These are phyloP conservation scores for Starmerella asiatica DNA, from an alignment of 805 yeast genomes.

Conservation along the genomic window DNA sequence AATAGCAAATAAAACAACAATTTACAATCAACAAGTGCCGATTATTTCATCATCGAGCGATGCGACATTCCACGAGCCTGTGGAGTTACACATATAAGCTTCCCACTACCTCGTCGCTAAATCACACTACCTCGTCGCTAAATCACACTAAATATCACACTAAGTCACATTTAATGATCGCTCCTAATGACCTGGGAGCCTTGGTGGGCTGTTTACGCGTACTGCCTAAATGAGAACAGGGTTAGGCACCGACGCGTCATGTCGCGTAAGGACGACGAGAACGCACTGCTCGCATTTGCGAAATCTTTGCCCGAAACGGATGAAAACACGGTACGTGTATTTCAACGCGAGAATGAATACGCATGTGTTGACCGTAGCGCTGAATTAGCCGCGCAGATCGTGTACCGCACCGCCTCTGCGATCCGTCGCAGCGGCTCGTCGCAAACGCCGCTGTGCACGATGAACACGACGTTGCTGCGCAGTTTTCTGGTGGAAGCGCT, in stretches of 20 bases:
- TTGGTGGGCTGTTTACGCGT: too few species aligned
- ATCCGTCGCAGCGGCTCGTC: constrained; percentile 36
- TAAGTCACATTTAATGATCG: too few species aligned
- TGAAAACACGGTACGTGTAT: constrained; percentile 40
- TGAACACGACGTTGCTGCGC: constrained; percentile 61
- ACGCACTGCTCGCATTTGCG: constrained; percentile 25
- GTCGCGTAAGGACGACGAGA: constrained; percentile 32
- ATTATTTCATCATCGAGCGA: too few species aligned
- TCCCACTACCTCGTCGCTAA: too few species aligned
- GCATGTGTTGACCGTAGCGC: constrained; percentile 69
- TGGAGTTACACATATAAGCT: too few species aligned
- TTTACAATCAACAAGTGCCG: too few species aligned
- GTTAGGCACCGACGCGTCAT: not conserved
- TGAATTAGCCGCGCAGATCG: constrained; percentile 60
- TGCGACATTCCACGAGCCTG: too few species aligned
- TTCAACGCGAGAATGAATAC: constrained; percentile 65
- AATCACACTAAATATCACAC: too few species aligned
- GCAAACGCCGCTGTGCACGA: constrained; percentile 36
- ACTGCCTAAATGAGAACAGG: too few species aligned
- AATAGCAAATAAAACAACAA: too few species aligned
- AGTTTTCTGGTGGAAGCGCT: constrained; percentile 53
- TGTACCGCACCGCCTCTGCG: constrained; percentile 74
- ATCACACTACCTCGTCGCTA: too few species aligned
- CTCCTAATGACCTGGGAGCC: too few species aligned
- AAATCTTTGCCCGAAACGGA: constrained; percentile 16